Evolutionary conservation across 2,329 filamentous ascomycete species (phyloP), one percentile per base, ranked within the genome.

Genomic region (Trichoderma koningii): DNA sequence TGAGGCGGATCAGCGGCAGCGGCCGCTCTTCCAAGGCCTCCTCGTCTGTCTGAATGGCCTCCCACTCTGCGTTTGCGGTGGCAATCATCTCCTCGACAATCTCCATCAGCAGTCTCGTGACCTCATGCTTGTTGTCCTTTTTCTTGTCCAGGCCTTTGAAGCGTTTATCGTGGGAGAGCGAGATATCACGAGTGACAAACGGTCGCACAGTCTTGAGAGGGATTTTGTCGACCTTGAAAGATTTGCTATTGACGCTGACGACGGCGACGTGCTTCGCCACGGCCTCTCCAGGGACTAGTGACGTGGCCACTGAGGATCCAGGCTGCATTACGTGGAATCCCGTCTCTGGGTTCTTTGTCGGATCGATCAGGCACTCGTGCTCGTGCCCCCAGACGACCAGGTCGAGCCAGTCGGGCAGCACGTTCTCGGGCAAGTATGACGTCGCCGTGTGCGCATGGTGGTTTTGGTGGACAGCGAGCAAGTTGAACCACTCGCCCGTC

Each of bases 261-360:
- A 99, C 89, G 1, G 93, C 89, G 7, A 98, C 91, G 64, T 98
- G 91, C 74, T 99, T 99, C 7, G 92, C 82, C 1, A 93, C 92
- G 0, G 95, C 91, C 77, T 99, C 95, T 30, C 93, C 93, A 0
- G 91, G 89, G 9, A 95, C 88, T 0, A 99, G 81, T 0, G 95
- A 98, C 1, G 95, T 99, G 0, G 94, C 95, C 0, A 99, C 90
- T 0, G 95, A 98, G 0, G 95, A 99, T 0, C 95, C 95, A 0
- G 95, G 95, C 72, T 99, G 95, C 87, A 99, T 97, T 68, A 99
- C 94, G 70, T 95, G 88, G 71, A 99, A 99, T 0, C 89, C 90
- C 55, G 89, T 97, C 72, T 97, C 92, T 0, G 90, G 86, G 71
- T 98, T 99, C 53, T 87, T 82, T 1, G 82, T 80, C 0, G 95